These are phyloP conservation scores for Puccinia polysora DNA, from an alignment of 1,284 basidiomycete genomes.

Conservation along the genomic window DNA sequence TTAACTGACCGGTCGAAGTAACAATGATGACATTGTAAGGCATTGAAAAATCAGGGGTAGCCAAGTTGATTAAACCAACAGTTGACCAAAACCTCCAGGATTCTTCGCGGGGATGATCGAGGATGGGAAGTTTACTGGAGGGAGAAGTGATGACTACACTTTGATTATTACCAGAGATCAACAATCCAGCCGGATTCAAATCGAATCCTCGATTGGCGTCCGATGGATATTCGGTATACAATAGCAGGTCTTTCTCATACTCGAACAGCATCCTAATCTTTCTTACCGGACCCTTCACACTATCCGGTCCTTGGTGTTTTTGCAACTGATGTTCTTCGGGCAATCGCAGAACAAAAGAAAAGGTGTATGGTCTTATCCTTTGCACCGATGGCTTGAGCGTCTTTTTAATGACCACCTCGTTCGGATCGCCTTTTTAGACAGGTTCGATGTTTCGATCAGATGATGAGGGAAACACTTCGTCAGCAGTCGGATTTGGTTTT, in stretches of 20 bases:
- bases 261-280: constrained; percentile 67
- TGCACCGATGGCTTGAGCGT: constrained; percentile 66
- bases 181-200: constrained; percentile 65
- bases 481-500: background rate
- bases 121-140: constrained; percentile 35
- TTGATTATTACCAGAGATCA: constrained; percentile 31
- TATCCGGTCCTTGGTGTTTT: background rate
- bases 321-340: constrained; percentile 52
- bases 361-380: constrained; percentile 65
- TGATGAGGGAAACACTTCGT: background rate
- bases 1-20: constrained; percentile 63
- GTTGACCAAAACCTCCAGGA: constrained; percentile 69
- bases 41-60: constrained; percentile 98
- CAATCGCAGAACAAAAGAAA: constrained; percentile 67
- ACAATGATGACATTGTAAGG: constrained; percentile 99
- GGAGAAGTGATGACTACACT: background rate
- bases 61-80: constrained; percentile 76
- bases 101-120: constrained; percentile 31
- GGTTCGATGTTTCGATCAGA: background rate
- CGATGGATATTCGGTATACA: constrained; percentile 91
- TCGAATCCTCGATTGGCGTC: constrained; percentile 94
- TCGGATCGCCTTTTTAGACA: constrained; percentile 16
- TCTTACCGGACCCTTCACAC: constrained; percentile 46
- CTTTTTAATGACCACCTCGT: constrained; percentile 61
- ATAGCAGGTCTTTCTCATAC: constrained; percentile 76